Evolutionary conservation across 1,284 basidiomycete species (phyloP).

Genomic region (Sanghuangporus baumii): DNA sequence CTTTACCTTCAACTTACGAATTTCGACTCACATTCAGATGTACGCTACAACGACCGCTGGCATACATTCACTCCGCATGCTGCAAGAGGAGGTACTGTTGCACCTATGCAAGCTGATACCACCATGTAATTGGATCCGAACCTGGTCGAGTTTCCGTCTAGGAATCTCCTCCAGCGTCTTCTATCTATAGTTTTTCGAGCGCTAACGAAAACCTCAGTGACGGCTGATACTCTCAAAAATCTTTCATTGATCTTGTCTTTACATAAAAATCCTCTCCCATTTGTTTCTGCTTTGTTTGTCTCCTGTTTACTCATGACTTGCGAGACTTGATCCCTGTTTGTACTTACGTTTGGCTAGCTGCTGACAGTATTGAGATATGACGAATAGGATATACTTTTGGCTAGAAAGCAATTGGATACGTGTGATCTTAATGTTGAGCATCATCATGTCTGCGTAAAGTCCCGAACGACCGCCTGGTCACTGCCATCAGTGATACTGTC

Average conservation of each 20-base stretch:
- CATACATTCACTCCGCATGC: slow-evolving; percentile 83
- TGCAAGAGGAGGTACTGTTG: slow-evolving; percentile 74
- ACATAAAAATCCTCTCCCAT: not conserved
- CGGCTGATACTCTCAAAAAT: not conserved
- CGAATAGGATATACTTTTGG: not conserved
- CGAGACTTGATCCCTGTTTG: not conserved
- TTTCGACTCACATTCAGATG: slow-evolving; percentile 44
- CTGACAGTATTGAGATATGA: not conserved
- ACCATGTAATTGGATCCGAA: not conserved
- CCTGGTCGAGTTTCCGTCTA: not conserved
- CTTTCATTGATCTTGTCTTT: not conserved
- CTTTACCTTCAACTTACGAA: not conserved
- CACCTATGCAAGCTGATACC: slow-evolving; percentile 49
- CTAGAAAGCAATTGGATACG: not conserved
- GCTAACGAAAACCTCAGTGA: not conserved
- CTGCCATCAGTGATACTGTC: slow-evolving; percentile 20
- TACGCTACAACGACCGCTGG: slow-evolving; percentile 89
- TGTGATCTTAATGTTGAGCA: not conserved
- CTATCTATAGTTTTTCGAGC: not conserved
- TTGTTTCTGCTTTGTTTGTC: not conserved
- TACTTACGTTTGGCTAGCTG: not conserved
- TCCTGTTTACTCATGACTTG: not conserved
- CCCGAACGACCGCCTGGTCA: too few relatives aligned
- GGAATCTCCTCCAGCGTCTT: not conserved
- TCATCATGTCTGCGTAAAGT: not conserved